Conservation (phyloP, 2,329 filamentous ascomycete species). For the Alternaria sp. region DNA sequence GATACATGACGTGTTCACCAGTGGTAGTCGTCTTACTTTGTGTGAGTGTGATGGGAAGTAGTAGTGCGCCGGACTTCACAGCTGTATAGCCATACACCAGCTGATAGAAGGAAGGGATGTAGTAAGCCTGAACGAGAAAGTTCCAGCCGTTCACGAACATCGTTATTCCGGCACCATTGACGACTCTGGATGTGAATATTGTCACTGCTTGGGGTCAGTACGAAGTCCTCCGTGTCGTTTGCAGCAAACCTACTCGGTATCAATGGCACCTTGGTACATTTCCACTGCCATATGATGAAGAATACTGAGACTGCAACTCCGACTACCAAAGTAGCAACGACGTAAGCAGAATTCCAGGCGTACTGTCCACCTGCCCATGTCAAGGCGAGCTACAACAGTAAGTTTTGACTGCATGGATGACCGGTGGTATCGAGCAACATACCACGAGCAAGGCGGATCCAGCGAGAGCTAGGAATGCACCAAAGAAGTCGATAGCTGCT, state of each 20-base stretch:
- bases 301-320: conserved; percentile 58
- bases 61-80: conserved; percentile 61
- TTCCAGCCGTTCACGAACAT: conserved; percentile 68
- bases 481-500: conserved; percentile 65
- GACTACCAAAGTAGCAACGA: conserved; percentile 61
- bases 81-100: conserved; percentile 61
- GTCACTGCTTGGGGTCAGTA: conserved; percentile 16
- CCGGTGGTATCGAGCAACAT: neutral
- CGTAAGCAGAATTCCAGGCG: conserved; percentile 60
- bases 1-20: too few species aligned
- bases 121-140: conserved; percentile 69
- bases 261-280: conserved; percentile 65
- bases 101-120: conserved; percentile 69
- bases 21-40: conserved; percentile 29
- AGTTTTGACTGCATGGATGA: neutral
- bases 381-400: conserved; percentile 47
- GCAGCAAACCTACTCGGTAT: conserved; percentile 56
- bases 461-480: conserved; percentile 63
- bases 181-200: conserved; percentile 26
- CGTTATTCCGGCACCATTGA: conserved; percentile 31
- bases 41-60: conserved; percentile 56
- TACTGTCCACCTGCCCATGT: conserved; percentile 68
- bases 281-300: conserved; percentile 67
- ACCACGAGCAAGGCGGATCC: conserved; percentile 66
- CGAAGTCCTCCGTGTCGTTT: neutral